Percentiles rank a stretch among this genome's conserved stretches.
Conservation (phyloP, 2,329 filamentous ascomycete species). For the Trichoderma semiorbis region DNA sequence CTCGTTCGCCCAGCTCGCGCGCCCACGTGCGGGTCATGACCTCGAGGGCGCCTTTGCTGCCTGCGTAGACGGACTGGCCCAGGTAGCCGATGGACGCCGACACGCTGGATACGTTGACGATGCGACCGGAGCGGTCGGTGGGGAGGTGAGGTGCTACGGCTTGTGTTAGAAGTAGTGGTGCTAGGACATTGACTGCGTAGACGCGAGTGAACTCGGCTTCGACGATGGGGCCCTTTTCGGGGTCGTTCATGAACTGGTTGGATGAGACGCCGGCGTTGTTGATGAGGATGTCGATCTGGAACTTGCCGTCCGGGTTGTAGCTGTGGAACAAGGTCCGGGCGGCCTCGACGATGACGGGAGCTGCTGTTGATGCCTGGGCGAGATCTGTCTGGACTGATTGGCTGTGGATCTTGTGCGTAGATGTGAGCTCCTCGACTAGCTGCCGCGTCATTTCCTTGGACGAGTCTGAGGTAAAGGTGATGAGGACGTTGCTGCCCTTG, state of each 20-base stretch:
- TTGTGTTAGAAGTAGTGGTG: conserved; percentile 74
- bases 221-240: conserved; percentile 50
- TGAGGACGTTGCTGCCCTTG: conserved; percentile 57
- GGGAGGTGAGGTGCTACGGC: conserved; percentile 67
- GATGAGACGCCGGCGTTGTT: conserved; percentile 77
- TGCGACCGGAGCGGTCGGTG: conserved; percentile 59
- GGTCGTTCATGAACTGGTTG: conserved; percentile 61
- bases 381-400: conserved; percentile 32
- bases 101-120: conserved; percentile 55
- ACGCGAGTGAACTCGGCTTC: conserved; percentile 64
- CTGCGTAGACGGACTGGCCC: conserved; percentile 55
- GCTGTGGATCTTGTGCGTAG: conserved; percentile 38
- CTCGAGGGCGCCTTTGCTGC: conserved; percentile 56
- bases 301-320: conserved; percentile 22
- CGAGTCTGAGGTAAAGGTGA: conserved; percentile 58
- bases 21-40: conserved; percentile 59
- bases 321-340: conserved; percentile 28
- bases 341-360: conserved; percentile 29
- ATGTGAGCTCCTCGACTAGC: conserved; percentile 45
- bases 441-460: conserved; percentile 46
- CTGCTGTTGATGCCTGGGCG: conserved; percentile 25
- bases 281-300: conserved; percentile 71
- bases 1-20: conserved; percentile 50
- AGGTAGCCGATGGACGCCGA: conserved; percentile 52
- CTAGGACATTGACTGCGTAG: conserved; percentile 79